phyloP scores from a whole-genome alignment of 129 eudicot genomes.

The Flaveria bidentis region DNA sequence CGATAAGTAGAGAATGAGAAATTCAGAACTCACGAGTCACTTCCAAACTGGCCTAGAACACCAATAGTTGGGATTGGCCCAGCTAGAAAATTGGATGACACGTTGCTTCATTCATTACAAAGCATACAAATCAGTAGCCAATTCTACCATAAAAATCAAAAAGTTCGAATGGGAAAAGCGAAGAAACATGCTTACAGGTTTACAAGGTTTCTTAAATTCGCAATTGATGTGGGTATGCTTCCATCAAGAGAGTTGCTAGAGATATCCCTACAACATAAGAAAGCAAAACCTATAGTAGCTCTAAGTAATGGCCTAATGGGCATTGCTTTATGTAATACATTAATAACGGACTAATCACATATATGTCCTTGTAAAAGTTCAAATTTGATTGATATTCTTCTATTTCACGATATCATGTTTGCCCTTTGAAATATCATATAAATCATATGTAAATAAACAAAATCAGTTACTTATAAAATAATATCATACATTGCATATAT shows the following conservation, averaged over 20 bases:
- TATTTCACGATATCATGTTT: not conserved
- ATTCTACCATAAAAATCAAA: not conserved
- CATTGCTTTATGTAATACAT: not conserved
- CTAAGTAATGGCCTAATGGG: not conserved
- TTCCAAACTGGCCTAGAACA: slow-evolving; percentile 59
- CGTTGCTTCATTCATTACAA: slow-evolving; percentile 59
- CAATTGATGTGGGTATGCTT: slow-evolving; percentile 77
- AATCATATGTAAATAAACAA: not conserved
- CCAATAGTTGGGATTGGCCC: slow-evolving; percentile 83
- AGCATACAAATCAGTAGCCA: not conserved
- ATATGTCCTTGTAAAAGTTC: slow-evolving; percentile 2
- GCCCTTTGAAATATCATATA: not conserved
- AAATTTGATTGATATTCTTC: not conserved
- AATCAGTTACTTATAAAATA: not conserved
- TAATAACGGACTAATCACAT: slow-evolving; percentile 2
- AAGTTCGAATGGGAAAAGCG: slow-evolving; percentile 16
- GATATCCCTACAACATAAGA: slow-evolving; percentile 62
- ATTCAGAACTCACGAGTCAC: slow-evolving; percentile 68
- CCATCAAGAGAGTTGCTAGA: slow-evolving; percentile 98
- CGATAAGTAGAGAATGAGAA: slow-evolving; percentile 14
- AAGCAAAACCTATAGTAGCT: slow-evolving; percentile 16
- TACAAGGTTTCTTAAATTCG: slow-evolving; percentile 62
- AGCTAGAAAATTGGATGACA: slow-evolving; percentile 78
- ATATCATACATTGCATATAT: not conserved
- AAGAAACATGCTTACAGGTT: slow-evolving; percentile 54